Base-by-base conservation (phyloP, 345 rosid species). In the Corchorus capsularis region DNA sequence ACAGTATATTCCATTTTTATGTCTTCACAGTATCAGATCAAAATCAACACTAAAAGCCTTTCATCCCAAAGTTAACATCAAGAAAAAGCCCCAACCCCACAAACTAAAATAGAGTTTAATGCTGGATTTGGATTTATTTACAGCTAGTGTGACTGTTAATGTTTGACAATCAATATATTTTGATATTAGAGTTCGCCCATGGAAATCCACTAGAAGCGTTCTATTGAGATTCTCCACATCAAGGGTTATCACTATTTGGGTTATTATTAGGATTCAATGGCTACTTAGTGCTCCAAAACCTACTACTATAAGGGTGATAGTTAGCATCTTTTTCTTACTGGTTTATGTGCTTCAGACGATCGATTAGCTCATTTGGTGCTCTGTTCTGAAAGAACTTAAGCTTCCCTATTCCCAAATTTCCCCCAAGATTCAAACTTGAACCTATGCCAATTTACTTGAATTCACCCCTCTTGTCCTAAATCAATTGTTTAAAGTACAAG, bases 51-150 rank as follows among this genome's bases (percentile, higher is more conserved):
- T 3, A 52, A 27, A 50, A 41, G 13, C 35, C 19, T 8, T 17
- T 39, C 19, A 55, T 8, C 27, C 64, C 62, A 0, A 39, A 20
- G 75, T 71, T 39, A 71, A 56, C 37, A 56, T 4, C 63, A 6
- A 6, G 46, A 54, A 56, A 46, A 37, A 37, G 4, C 52, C 74
- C 63, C n/a, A 55, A 71, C n/a, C 63, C 63, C 64, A 56, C 8
- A 56, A 17, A 41, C 35, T 54, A n/a, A 71, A 19, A 4, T 17
- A 35, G 37, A 59, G 46, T 34, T 71, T 41, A 34, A 35, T 54
- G 17, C 43, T 39, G 43, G 43, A 6, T 6, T 27, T 39, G 6
- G 43, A 39, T 39, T 39, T 39, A 39, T 39, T 39, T 39, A 27
- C 6, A 39, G 43, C 43, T 39, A 39, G 43, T 39, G 4, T 39